A percentile compares a stretch with the other conserved stretches of the same genome.
Evolutionary conservation across 768 basidiomycete genomes (phyloP).

Genomic region (Trametes meyenii): DNA sequence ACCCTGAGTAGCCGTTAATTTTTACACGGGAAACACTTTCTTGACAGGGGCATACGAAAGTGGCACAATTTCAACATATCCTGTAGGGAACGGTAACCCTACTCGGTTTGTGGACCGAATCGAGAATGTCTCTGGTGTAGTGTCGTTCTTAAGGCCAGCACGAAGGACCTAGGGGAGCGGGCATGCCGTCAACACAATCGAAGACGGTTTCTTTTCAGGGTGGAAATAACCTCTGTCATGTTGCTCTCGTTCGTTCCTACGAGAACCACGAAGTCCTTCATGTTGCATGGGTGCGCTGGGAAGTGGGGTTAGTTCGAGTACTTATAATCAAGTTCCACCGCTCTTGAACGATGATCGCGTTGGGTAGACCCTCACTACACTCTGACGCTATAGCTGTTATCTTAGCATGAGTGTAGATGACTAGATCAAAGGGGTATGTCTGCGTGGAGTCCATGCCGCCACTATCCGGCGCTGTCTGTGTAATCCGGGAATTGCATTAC

Average conservation of each 20-base stretch:
- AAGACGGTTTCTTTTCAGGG: background rate
- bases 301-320: background rate
- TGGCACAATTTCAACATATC: slow-evolving; percentile 75
- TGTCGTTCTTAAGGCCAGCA: slow-evolving; percentile 65
- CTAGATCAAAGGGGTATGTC: too few species aligned
- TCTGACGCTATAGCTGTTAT: too few species aligned
- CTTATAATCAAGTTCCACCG: background rate
- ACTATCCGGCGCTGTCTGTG: background rate
- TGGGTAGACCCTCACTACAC: too few species aligned
- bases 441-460: too few species aligned
- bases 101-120: slow-evolving; percentile 57
- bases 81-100: slow-evolving; percentile 63
- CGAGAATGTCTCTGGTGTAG: slow-evolving; percentile 62
- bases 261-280: slow-evolving; percentile 80
- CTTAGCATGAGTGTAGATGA: too few species aligned
- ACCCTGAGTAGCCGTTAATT: slow-evolving; percentile 46
- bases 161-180: slow-evolving; percentile 45
- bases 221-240: slow-evolving; percentile 53
- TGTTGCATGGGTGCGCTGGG: slow-evolving; percentile 82
- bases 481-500: background rate
- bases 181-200: too few species aligned
- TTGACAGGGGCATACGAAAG: slow-evolving; percentile 55
- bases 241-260: slow-evolving; percentile 65
- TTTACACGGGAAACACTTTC: background rate
- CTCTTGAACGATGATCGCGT: too few species aligned